These are phyloP conservation scores for Piloderma croceum DNA, from an alignment of 768 basidiomycete species.

Conservation along the genomic window DNA sequence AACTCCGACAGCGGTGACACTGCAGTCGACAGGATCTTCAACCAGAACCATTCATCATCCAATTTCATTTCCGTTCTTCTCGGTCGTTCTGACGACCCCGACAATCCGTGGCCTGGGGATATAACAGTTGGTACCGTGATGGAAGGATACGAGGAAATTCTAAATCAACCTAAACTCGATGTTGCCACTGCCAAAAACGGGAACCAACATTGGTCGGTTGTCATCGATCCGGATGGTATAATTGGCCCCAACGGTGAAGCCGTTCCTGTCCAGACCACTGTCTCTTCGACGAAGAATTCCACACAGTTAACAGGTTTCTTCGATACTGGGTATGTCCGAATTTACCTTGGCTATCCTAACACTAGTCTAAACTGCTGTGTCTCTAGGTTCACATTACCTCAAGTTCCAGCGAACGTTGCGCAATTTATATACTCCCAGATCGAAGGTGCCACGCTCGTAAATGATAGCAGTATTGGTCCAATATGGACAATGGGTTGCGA, in stretches of 20 bases:
- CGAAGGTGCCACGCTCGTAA: constrained; percentile 43
- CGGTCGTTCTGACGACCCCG: constrained; percentile 52
- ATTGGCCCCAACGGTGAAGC: constrained; percentile 54
- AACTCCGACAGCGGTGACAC: constrained; percentile 36
- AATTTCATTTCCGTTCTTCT: constrained; percentile 63
- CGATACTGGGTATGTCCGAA: constrained; percentile 73
- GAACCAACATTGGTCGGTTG: constrained; percentile 58
- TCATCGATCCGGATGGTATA: constrained; percentile 57
- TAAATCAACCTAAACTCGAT: constrained; percentile 44
- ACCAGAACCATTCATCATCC: constrained; percentile 48
- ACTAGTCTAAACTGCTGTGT: too few species aligned
- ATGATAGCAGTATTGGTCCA: constrained; percentile 34
- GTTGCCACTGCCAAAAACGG: constrained; percentile 35
- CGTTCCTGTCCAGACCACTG: constrained; percentile 41
- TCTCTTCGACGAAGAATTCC: constrained; percentile 35
- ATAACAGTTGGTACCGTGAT: constrained; percentile 59
- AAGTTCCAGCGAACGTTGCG: constrained; percentile 50
- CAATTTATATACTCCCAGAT: constrained; percentile 59
- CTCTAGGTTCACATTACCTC: constrained; percentile 60
- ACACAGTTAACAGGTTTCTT: constrained; percentile 54
- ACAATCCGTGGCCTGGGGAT: constrained; percentile 48
- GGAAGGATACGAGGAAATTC: constrained; percentile 42
- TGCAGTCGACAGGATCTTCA: constrained; percentile 61
- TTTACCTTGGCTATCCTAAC: too few species aligned
- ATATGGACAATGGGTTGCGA: constrained; percentile 62